Base-by-base conservation (phyloP, 805 yeast species). In the Spathaspora boniae region DNA sequence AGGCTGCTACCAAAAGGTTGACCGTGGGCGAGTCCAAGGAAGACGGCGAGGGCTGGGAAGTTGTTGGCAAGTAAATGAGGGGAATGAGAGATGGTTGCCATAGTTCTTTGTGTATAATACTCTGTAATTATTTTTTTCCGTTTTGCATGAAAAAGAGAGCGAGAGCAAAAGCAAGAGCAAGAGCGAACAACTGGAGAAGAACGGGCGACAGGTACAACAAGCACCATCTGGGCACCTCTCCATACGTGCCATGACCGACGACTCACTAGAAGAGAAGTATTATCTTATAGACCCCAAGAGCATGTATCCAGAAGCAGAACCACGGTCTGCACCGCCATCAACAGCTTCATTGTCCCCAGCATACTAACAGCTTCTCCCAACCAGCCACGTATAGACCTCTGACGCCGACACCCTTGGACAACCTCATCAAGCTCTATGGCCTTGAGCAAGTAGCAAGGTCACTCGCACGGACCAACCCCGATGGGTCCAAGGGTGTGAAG, bases 401-500 rank as follows among this genome's bases (percentile, higher is more conserved):
- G 3, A 61, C 58, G 24, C 93, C 94, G 4, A 75, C 86, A n/a
- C 88, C 93, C 1, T 52, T 79, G 35, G 75, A 79, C 36, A 85
- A 89, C 57, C 66, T 93, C 34, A 71, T 88, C 15, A 62, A 75
- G 17, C 57, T 83, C 11, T 93, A 87, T 48, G 80, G 80, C 2
- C 60, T 93, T 26, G 73, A 74, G 26, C 72, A 70, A 2, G 63
- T 89, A 9, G 85, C 96, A 1, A 69, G 75, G 36, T 80, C 95
- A 3, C 82, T 93, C 28, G 95, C 96, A 1, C 74, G 98, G 51
- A 73, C 82, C 8, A 88, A 86, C 50, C 81, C 87, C 2, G 94
- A 83, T 50, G 96, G 96, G 0, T 74, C 93, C 0, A 88, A 86
- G 47, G 96, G 96, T 36, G 88, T 88, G 25, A 93, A 93, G 61